Conservation (phyloP, 257 asterid genomes). For the Penstemon eatonii region DNA sequence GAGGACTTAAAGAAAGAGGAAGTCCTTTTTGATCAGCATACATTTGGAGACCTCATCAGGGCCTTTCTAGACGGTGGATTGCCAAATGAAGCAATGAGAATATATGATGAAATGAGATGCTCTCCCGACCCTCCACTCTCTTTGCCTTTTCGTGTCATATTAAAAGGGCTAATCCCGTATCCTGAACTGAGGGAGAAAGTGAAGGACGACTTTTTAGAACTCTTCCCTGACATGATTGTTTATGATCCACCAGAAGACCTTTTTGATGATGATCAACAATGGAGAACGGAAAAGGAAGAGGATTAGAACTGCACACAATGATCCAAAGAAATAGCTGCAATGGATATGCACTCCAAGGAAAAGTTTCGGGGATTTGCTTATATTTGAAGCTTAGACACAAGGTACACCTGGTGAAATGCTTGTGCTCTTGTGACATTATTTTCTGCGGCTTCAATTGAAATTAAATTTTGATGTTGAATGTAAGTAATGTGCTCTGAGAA, state of each 20-base stretch:
- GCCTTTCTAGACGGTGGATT: constrained; percentile 71
- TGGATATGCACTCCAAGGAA: neutral
- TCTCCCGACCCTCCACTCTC: constrained; percentile 79
- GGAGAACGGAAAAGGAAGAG: constrained; percentile 47
- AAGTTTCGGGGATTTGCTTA: neutral
- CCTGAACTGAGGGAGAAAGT: constrained; percentile 86
- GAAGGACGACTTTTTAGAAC: constrained; percentile 81
- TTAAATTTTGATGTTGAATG: neutral
- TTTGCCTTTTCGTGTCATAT: constrained; percentile 78
- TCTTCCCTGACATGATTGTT: constrained; percentile 76
- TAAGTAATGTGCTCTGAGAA: neutral
- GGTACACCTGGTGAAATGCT: constrained; percentile 11
- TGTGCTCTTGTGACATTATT: neutral
- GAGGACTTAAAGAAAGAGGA: constrained; percentile 71
- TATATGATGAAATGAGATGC: constrained; percentile 82
- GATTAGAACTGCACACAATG: constrained; percentile 34
- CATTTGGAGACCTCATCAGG: constrained; percentile 88
- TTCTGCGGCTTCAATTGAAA: neutral
- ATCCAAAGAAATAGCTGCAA: constrained; percentile 3
- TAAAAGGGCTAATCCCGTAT: constrained; percentile 79
- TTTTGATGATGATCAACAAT: constrained; percentile 51
- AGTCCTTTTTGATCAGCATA: constrained; percentile 90
- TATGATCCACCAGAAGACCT: constrained; percentile 88
- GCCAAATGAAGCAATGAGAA: constrained; percentile 74
- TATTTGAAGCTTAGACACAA: constrained; percentile 2